A percentile compares a stretch with the other conserved stretches of the same genome.
These are phyloP conservation scores for Cladosporium sp. DNA, from an alignment of 2,329 filamentous ascomycete genomes.

Conservation along the genomic window DNA sequence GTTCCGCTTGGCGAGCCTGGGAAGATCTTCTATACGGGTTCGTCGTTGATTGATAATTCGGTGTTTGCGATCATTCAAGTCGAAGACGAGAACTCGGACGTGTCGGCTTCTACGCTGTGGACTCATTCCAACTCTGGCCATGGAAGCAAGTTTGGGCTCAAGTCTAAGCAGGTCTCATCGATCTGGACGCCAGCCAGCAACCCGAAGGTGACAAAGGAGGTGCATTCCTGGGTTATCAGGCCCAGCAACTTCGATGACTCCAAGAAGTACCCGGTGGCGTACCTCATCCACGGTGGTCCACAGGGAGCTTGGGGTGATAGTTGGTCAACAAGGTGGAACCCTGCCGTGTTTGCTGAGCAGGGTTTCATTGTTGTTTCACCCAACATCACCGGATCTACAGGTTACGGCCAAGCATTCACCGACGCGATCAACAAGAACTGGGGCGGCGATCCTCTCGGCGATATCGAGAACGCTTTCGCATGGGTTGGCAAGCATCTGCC, in stretches of 20 bases:
- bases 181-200: conserved; percentile 69
- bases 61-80: conserved; percentile 64
- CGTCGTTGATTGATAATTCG: conserved; percentile 71
- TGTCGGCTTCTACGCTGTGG: conserved; percentile 26
- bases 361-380: conserved; percentile 35
- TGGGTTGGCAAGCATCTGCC: conserved; percentile 65
- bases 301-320: conserved; percentile 31
- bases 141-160: conserved; percentile 67
- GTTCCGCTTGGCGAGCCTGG: conserved; percentile 37
- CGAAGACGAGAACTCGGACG: conserved; percentile 41
- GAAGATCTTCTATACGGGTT: conserved; percentile 65
- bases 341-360: conserved; percentile 34
- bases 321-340: conserved; percentile 35
- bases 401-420: conserved; percentile 33
- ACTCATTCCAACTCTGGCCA: conserved; percentile 60
- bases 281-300: conserved; percentile 35
- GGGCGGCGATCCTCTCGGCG: conserved; percentile 82
- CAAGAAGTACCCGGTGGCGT: conserved; percentile 35
- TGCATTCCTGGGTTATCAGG: conserved; percentile 60
- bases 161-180: conserved; percentile 62
- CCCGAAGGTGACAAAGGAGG: conserved; percentile 50
- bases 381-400: conserved; percentile 34
- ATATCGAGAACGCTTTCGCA: conserved; percentile 76
- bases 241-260: conserved; percentile 31
- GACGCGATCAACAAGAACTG: conserved; percentile 78